Base-by-base conservation (phyloP, 1,139 yeast genomes). In the Ashbya aceris region DNA sequence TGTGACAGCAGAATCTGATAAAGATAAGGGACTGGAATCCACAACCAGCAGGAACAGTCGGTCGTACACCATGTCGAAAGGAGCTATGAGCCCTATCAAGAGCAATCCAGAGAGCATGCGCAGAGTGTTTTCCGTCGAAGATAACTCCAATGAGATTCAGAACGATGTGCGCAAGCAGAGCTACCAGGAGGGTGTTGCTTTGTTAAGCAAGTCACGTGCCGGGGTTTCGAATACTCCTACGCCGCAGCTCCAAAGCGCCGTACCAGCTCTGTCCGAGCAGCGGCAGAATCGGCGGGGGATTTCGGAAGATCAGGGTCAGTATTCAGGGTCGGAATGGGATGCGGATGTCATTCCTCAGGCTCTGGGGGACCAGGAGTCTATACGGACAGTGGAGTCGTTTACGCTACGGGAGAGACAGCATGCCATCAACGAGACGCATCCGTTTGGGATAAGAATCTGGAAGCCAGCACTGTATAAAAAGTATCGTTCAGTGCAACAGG, bases 391-490 rank as follows among this genome's bases (percentile, higher is more conserved):
- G 23, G 96, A 87, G 57, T 83, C 95, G 1, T 79, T 84, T 55
- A 91, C 95, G n/a, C 70, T 91, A 46, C 71, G 91, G 47, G 96
- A 89, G 53, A 78, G 97, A 50, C 98, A 91, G 63, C 87, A 85
- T 51, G 98, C 98, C 3, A 93, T 91, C 60, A 91, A 91, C 58
- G 80, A 85, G 42, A 87, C 97, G 1, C 98, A 93, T 66, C 98
- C 98, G 0, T 91, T 91, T 59, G 98, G 98, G 71, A 87, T 91
- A 41, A 83, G 95, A 61, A 85, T 91, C 53, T 91, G 98, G 98
- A 91, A 91, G 58, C 98, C 98, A 1, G 96, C 98, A 2, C 71
- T 91, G 46, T 91, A 91, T 64, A 91, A 93, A 60, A 91, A 91
- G 62, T 76, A 76, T 48, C 77, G 99, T 54, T 85, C 96, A 1